These are phyloP conservation scores for Sarocladium strictum DNA, from an alignment of 2,329 filamentous ascomycete species.

Conservation along the genomic window DNA sequence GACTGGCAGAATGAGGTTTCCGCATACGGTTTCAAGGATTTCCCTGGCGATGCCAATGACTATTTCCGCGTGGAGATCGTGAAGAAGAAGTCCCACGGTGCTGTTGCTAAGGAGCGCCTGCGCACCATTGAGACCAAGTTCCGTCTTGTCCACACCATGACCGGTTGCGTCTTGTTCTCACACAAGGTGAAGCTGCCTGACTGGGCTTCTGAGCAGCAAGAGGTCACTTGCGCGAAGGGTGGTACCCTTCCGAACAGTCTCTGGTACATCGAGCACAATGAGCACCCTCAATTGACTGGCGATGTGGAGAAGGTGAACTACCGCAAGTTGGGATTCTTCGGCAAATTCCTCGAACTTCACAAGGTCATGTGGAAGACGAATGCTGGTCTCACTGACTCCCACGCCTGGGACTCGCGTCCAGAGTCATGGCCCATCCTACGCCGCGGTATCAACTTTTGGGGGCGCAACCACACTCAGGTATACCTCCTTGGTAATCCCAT, in stretches of 20 bases:
- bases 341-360: conserved; percentile 96
- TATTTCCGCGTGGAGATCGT: conserved; percentile 92
- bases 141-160: conserved; percentile 92
- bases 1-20: conserved; percentile 97
- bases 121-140: conserved; percentile 97
- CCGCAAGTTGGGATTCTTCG: conserved; percentile 86
- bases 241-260: conserved; percentile 93
- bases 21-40: conserved; percentile 95
- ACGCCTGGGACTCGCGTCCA: conserved; percentile 96
- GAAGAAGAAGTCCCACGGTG: conserved; percentile 76
- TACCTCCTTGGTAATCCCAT: conserved; percentile 94
- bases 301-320: conserved; percentile 95
- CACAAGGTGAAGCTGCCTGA: conserved; percentile 98
- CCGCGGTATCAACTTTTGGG: conserved; percentile 99
- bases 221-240: conserved; percentile 92
- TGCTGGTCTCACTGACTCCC: conserved; percentile 89
- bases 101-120: conserved; percentile 73
- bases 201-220: conserved; percentile 97
- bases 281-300: conserved; percentile 68
- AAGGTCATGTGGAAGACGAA: conserved; percentile 99
- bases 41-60: conserved; percentile 95
- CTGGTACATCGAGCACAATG: conserved; percentile 93
- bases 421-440: conserved; percentile 86
- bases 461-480: conserved; percentile 86
- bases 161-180: conserved; percentile 90